Evolutionary conservation across 768 basidiomycete species (phyloP), one percentile per base, ranked within the genome.

Genomic region (Lactarius tabidus): DNA sequence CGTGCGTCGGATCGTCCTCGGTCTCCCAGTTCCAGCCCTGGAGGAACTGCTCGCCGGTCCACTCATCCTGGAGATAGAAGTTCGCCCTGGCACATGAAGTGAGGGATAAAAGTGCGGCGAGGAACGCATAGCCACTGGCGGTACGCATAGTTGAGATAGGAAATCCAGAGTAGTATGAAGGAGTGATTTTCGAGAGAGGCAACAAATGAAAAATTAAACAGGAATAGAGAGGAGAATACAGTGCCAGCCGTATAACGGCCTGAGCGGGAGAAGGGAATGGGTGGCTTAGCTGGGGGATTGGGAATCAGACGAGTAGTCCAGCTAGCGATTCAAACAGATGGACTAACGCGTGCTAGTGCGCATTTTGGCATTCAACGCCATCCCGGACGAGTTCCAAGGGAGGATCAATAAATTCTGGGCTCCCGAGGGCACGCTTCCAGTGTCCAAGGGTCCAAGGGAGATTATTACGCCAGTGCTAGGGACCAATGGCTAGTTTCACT

Each of bases 1-100:
- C 86, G 66, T 86, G 82, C 0, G 86, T 88, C n/a, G 85, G 86
- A 71, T 88, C 86, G 63, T 80, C 70, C 31, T 72, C 60, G 9
- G 79, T 80, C 67, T 84, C 78, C 81, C 81, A 87, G 1, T 70
- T 73, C 77, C 81, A 88, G 7, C 64, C 65, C 23, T 77, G 58
- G 63, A 81, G 76, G 70, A 88, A 88, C 70, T 77, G 75, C 15
- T 60, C 9, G 41, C 80, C 81, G 53, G 76, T 64, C 71, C 64
- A 70, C 29, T 60, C 8, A 39, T 70, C 64, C 48, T 69, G 29
- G 18, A 66, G 64, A 38, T 33, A 45, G 54, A 69, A 63, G 28
- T 26, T 18, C n/a, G 61, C 38, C 31, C 62, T 70, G 33, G 59
- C 61, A 18, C 29, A 51, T 20, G 18, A 58, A 18, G 51, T 45